Conservation (phyloP, 2,329 filamentous ascomycete species). For the Penicillium sp. region DNA sequence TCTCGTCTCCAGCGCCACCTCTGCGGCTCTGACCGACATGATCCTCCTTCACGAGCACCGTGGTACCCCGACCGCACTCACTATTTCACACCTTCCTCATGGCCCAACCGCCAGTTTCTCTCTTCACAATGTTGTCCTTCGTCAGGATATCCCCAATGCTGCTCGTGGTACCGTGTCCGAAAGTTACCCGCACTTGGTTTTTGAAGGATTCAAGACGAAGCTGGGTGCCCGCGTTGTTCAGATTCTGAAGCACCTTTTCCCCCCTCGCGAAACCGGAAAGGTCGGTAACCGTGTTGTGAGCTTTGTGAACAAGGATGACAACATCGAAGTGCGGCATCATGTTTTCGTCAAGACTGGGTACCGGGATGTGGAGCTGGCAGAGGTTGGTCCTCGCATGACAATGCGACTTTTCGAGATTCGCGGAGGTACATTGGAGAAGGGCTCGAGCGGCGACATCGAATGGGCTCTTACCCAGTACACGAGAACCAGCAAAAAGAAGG, state of each 20-base stretch:
- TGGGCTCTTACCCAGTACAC: constrained; percentile 98
- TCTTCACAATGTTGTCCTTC: constrained; percentile 86
- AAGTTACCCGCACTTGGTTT: constrained; percentile 90
- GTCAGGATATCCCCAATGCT: constrained; percentile 87
- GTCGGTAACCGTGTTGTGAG: constrained; percentile 86
- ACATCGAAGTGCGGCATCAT: constrained; percentile 86
- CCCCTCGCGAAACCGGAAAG: constrained; percentile 80
- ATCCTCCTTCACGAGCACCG: constrained; percentile 88
- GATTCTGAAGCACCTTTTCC: constrained; percentile 90
- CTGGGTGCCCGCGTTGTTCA: constrained; percentile 81
- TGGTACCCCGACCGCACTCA: constrained; percentile 86
- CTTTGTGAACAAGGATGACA: constrained; percentile 86
- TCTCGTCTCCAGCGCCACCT: constrained; percentile 76
- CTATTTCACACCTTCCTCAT: constrained; percentile 81
- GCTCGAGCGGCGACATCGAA: constrained; percentile 91
- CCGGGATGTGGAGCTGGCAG: constrained; percentile 81
- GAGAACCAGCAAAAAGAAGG: constrained; percentile 89
- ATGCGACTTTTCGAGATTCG: constrained; percentile 94
- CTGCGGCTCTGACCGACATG: constrained; percentile 78
- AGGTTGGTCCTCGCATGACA: constrained; percentile 94
- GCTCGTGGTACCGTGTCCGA: constrained; percentile 86
- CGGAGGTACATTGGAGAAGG: constrained; percentile 79
- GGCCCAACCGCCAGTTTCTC: constrained; percentile 85
- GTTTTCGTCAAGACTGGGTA: constrained; percentile 94
- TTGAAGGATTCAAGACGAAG: constrained; percentile 83